A percentile compares a stretch with the other conserved stretches of the same genome.
These are phyloP conservation scores for Dalbergia oliveri DNA, from an alignment of 306 rosid genomes.

Conservation along the genomic window DNA sequence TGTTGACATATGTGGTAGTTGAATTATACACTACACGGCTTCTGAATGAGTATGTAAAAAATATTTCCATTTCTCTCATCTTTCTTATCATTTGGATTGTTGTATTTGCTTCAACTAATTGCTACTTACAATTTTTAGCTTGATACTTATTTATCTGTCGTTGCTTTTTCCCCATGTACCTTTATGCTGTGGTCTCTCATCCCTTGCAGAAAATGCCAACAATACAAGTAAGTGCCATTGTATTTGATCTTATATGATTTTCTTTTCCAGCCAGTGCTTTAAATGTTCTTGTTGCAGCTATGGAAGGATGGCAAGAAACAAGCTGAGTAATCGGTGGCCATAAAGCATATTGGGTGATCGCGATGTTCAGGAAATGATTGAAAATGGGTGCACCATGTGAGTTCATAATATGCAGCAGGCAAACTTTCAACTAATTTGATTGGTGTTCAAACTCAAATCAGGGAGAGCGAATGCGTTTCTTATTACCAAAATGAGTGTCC, in stretches of 20 bases:
- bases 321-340: conserved; percentile 82
- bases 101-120: conserved; percentile 44
- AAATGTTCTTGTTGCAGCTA: conserved; percentile 61
- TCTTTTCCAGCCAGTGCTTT: conserved; percentile 14
- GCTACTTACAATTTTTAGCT: background rate
- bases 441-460: background rate
- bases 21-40: background rate
- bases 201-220: conserved; percentile 90
- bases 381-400: conserved; percentile 52
- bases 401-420: conserved; percentile 18
- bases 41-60: background rate
- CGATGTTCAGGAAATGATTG: conserved; percentile 82
- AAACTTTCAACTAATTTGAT: background rate
- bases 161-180: conserved; percentile 45
- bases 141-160: conserved; percentile 16
- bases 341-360: conserved; percentile 72
- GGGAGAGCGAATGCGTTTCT: background rate
- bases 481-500: background rate
- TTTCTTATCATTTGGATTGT: conserved; percentile 27
- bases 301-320: conserved; percentile 82
- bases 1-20: background rate
- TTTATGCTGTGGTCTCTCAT: conserved; percentile 42
- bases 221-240: conserved; percentile 72
- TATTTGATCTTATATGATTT: conserved; percentile 28
- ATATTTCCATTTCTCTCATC: conserved; percentile 21